These are phyloP conservation scores for Wallacemonas sp. DNA, from an alignment of 208 protist species.

Conservation along the genomic window DNA sequence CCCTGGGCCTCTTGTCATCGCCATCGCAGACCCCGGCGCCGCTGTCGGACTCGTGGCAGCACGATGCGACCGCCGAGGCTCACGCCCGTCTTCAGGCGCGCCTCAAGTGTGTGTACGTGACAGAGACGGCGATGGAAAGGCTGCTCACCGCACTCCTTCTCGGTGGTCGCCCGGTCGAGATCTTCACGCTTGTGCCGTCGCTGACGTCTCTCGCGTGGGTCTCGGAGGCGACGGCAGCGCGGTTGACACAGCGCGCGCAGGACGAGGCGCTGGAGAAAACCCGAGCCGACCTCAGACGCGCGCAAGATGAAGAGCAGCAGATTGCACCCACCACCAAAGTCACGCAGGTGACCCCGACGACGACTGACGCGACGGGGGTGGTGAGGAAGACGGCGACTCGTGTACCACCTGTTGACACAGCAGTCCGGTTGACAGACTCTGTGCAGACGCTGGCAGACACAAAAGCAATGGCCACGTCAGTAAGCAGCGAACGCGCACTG, in stretches of 20 bases:
- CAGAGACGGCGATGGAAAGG: neutral
- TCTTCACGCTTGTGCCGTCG: conserved; percentile 18
- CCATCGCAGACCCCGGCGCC: no score
- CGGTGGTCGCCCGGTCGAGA: conserved; percentile 21
- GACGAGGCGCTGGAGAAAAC: conserved; percentile 16
- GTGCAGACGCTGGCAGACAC: no score
- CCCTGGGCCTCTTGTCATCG: neutral
- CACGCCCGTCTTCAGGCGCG: neutral
- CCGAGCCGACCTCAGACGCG: neutral
- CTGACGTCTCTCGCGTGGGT: conserved; percentile 23
- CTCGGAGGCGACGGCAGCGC: conserved; percentile 12
- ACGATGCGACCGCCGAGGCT: neutral
- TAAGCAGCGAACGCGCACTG: no score
- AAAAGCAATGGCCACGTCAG: no score
- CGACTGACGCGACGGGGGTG: no score
- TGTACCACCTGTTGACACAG: no score
- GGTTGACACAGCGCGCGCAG: conserved; percentile 18
- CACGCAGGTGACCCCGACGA: no score
- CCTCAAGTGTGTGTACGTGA: neutral
- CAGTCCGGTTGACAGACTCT: no score
- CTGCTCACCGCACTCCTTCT: neutral
- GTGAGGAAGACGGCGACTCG: no score
- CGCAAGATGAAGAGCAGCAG: conserved; percentile 8
- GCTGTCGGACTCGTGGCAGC: neutral
- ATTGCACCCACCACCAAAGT: neutral